Evolutionary conservation across 78 protist genomes (phyloP).

Genomic region (Isochrysis galbana): DNA sequence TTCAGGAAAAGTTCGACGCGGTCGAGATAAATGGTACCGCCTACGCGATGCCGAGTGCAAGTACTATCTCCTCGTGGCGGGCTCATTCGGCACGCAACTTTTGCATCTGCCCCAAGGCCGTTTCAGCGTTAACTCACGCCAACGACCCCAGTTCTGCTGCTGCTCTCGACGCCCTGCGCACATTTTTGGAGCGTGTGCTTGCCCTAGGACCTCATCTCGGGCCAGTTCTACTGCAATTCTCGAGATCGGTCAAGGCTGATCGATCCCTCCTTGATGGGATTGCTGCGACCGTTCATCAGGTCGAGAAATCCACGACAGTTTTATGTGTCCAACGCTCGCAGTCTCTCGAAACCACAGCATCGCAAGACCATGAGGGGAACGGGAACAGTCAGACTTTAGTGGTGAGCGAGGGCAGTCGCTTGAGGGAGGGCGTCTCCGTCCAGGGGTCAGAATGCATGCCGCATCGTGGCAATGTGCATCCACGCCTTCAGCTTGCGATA

Average conservation of each 20-base stretch:
- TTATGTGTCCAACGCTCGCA: no score
- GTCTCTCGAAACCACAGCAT: no score
- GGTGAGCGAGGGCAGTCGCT: no score
- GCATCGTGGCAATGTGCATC: background rate
- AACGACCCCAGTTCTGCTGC: background rate
- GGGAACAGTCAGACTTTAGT: no score
- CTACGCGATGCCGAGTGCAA: background rate
- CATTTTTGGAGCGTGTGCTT: background rate
- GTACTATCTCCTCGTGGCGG: background rate
- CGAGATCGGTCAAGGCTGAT: background rate
- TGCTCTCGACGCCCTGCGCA: background rate
- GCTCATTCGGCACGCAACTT: background rate
- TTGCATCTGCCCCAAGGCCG: background rate
- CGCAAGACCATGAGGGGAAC: no score
- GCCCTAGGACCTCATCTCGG: background rate
- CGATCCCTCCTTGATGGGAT: background rate
- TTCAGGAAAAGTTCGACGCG: background rate
- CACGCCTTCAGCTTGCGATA: background rate
- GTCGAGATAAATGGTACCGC: background rate
- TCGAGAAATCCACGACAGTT: background rate
- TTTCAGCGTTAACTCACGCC: background rate
- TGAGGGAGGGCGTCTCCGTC: no score
- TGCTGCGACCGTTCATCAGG: background rate
- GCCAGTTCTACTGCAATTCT: background rate
- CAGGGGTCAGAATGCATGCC: background rate